These are phyloP conservation scores for Crotalaria pallida DNA, from an alignment of 306 rosid species.

Conservation along the genomic window DNA sequence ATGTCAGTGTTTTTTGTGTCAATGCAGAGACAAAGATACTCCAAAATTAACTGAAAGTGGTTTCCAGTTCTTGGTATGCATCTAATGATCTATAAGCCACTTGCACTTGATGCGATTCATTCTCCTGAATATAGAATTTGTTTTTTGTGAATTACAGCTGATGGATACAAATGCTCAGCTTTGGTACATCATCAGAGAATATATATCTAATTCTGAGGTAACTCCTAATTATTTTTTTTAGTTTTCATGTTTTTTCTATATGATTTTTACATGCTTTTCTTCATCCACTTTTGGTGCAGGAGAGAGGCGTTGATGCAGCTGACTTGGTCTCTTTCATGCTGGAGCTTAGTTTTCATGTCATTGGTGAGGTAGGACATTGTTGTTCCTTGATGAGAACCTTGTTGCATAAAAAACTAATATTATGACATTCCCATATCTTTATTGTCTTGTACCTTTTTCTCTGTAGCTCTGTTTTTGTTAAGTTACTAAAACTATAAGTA, in stretches of 20 bases:
- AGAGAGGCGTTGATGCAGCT: constrained; percentile 76
- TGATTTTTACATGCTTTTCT: constrained; percentile 8
- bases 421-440: no score
- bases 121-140: constrained; percentile 27
- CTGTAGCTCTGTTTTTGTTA: constrained; percentile 3
- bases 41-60: constrained; percentile 91
- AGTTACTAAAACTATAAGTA: background rate
- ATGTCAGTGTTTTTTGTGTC: constrained; percentile 9
- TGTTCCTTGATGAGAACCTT: background rate
- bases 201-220: constrained; percentile 95
- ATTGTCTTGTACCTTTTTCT: no score
- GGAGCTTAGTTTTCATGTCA: constrained; percentile 95
- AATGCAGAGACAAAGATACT: constrained; percentile 74
- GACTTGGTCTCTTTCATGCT: constrained; percentile 87
- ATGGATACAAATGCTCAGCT: constrained; percentile 98
- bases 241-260: background rate
- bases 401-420: constrained; percentile 6
- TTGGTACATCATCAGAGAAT: constrained; percentile 96
- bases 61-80: constrained; percentile 96
- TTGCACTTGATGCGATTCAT: constrained; percentile 27
- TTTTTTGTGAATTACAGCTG: constrained; percentile 54
- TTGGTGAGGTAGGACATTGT: constrained; percentile 70
- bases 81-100: constrained; percentile 24
- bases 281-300: constrained; percentile 49
- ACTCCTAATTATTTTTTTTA: background rate